These are phyloP conservation scores for Kregervanrija fluxuum DNA, from an alignment of 805 yeast genomes.

Conservation along the genomic window DNA sequence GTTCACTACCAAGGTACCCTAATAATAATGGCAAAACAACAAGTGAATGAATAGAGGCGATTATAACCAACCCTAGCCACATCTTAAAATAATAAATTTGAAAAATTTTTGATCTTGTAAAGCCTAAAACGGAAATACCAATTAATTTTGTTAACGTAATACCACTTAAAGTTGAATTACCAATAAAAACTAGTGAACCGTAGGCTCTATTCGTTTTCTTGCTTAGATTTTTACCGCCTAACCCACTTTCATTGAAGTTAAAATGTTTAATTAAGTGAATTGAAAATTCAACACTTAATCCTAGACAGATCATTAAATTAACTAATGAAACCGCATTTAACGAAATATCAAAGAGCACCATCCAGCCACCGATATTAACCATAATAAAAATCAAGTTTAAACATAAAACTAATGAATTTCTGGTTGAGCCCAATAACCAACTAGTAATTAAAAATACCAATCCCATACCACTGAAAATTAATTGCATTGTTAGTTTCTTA, in stretches of 20 bases:
- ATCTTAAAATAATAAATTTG: slow-evolving; percentile 88
- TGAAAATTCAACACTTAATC: slow-evolving; percentile 90
- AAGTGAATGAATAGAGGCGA: slow-evolving; percentile 75
- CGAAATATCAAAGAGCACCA: slow-evolving; percentile 68
- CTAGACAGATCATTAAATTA: slow-evolving; percentile 85
- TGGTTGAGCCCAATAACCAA: slow-evolving; percentile 57
- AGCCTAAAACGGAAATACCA: slow-evolving; percentile 81
- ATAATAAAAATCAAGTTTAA: slow-evolving; percentile 57
- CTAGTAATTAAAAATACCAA: slow-evolving; percentile 46
- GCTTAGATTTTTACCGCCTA: slow-evolving; percentile 2
- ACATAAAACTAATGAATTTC: slow-evolving; percentile 50
- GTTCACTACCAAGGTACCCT: slow-evolving; percentile 51
- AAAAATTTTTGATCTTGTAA: slow-evolving; percentile 81
- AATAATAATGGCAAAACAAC: slow-evolving; percentile 72
- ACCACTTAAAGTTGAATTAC: slow-evolving; percentile 86
- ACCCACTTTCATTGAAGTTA: slow-evolving; percentile 27
- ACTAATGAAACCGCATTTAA: slow-evolving; percentile 87
- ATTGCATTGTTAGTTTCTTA: slow-evolving; percentile 45
- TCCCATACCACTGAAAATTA: slow-evolving; percentile 45
- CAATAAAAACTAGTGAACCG: slow-evolving; percentile 69
- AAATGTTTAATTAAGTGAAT: slow-evolving; percentile 80
- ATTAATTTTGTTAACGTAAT: slow-evolving; percentile 83
- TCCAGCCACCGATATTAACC: slow-evolving; percentile 69
- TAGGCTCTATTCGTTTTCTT: slow-evolving; percentile 29
- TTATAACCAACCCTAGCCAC: slow-evolving; percentile 78